A percentile compares a stretch with the other conserved stretches of the same genome.
These are phyloP conservation scores for Vitis amurensis DNA, from an alignment of 164 flowering plant species.

Conservation along the genomic window DNA sequence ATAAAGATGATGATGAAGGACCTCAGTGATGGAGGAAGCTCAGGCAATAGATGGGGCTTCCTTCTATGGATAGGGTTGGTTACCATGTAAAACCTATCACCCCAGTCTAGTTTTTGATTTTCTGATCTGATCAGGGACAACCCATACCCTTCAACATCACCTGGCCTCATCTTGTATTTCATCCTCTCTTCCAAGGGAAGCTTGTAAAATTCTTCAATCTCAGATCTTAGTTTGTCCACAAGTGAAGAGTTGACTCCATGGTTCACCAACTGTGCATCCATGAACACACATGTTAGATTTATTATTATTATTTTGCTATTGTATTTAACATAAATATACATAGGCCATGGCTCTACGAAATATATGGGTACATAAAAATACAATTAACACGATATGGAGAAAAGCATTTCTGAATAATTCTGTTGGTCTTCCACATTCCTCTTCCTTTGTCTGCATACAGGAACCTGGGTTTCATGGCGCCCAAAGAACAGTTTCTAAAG, in stretches of 20 bases:
- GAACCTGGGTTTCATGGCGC: too few relatives aligned
- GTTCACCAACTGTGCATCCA: constrained; percentile 30
- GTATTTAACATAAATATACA: too few relatives aligned
- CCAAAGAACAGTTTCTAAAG: too few relatives aligned
- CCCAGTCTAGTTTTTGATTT: constrained; percentile 24
- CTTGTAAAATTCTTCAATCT: constrained; percentile 29
- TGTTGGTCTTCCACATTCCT: too few relatives aligned
- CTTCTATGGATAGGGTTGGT: constrained; percentile 19
- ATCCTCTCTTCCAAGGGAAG: constrained; percentile 42
- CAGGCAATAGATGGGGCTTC: constrained; percentile 29
- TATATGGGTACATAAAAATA: too few relatives aligned
- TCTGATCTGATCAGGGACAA: constrained; percentile 10
- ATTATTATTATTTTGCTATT: not conserved
- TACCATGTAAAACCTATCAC: constrained; percentile 15
- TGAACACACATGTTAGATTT: not conserved
- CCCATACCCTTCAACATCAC: constrained; percentile 49
- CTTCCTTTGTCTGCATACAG: too few relatives aligned
- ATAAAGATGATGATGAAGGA: not conserved
- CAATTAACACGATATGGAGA: too few relatives aligned
- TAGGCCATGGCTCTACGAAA: too few relatives aligned
- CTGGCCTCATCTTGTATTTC: constrained; percentile 24
- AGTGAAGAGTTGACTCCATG: constrained; percentile 36
- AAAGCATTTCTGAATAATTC: too few relatives aligned
- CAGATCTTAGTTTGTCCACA: constrained; percentile 32
- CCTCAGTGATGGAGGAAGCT: constrained; percentile 35